Evolutionary conservation across 2,329 filamentous ascomycete species (phyloP), one percentile per base, ranked within the genome.

Genomic region (Reticulascus tulasneorum): DNA sequence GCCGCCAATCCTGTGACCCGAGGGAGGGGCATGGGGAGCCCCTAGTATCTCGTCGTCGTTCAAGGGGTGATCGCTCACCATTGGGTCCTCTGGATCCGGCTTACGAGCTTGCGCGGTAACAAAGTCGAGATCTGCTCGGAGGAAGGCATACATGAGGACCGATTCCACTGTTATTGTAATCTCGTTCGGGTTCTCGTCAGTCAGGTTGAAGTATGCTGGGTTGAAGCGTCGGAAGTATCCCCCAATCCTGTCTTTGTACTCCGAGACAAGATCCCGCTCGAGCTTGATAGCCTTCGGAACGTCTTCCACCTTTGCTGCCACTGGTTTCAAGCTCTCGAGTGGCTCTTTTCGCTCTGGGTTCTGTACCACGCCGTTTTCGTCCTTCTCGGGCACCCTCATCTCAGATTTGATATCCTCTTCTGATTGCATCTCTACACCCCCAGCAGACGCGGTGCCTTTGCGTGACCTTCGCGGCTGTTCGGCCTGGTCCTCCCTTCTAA

Each of bases 171-270:
- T 79, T 23, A 82, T 71, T 11, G 72, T 58, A 11, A 54, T 51
- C 21, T 60, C 54, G 18, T 51, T 48, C 11, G 72, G 59, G 11
- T 54, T 51, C 21, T 60, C 54, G 18, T 51, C 48, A 10, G 65
- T 59, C 11, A 71, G 46, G 36, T 64, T 59, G 49, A 95, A 96
- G 59, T 86, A 75, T 30, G 86, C 74, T 0, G 93, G 91, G 48
- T 79, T 82, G 66, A 97, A 97, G 27, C 93, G 81, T 41, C 86
- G 79, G 56, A 95, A 98, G 63, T 98, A 98, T 21, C 93, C 93
- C 30, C 93, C 93, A 6, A 98, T 84, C 1, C 87, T 82, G 42
- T 80, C 75, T 56, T 82, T 85, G 79, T 94, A 98, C 37, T 83
- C 77, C 23, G 75, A 67, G 18, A 96, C 75, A 9, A 97, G 71